Base-by-base conservation (phyloP, 352 stramenopile species). In the Phytophthora pisi region DNA sequence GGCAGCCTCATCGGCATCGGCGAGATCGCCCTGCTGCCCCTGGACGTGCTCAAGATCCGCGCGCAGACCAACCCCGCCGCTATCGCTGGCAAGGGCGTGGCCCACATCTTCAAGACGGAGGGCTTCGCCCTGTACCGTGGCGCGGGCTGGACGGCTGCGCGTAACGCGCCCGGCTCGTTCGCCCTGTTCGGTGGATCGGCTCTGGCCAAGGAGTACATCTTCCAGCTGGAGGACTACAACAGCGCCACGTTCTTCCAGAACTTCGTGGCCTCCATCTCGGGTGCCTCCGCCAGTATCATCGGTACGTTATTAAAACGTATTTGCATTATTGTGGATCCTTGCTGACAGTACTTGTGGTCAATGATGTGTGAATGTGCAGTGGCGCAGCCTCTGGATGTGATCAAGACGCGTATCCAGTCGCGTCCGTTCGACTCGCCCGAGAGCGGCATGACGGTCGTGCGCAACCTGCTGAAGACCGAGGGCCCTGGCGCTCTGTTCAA, bases 21-120 rank as follows among this genome's bases (percentile, higher is more conserved):
- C 57, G 96, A 99, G 83, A 97, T 98, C 61, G 88, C 91, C 49
- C 79, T 98, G 28, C 75, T 99, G 62, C 96, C 96, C 18, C 81
- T 99, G n/a, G 95, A 99, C 70, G 91, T 98, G 68, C 89, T 99
- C 64, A 99, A 99, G 84, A 98, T 99, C 71, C 97, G 97, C 70
- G 93, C 95, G 15, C 96, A 99, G 77, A 98, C 95, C 62, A 97
- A 97, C 80, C 96, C 96, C 23, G 92, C 94, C 52, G 91, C 92
- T 31, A 92, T 98, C 53, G 85, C 85, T 34, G 93, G 94, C 57
- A 90, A 96, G 45, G 95, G 95, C 45, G 71, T 99, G 36, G 64
- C 96, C 26, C 78, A 97, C 68, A 98, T 99, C 70, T 96, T 98
- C 82, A 74, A 82, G 61, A 93, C 86, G 54, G 96, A 99, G 73